phyloP scores from a whole-genome alignment of 495 filamentous ascomycete species.

The Achaetomiella virescens region DNA sequence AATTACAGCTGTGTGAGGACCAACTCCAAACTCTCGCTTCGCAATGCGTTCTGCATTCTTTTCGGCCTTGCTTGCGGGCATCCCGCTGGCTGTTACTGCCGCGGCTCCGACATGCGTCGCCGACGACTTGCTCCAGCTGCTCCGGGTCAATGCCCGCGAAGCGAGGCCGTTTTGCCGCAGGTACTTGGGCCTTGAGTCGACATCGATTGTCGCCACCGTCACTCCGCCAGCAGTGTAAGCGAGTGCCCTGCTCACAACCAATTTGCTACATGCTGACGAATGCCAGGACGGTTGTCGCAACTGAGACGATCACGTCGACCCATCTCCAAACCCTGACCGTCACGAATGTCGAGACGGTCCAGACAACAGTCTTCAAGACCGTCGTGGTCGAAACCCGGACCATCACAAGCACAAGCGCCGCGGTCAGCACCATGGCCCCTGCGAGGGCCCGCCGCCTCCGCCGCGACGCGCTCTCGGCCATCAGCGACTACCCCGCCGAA shows the following conservation, averaged over 20 bases:
- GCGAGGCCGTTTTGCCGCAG: not conserved
- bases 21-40: not conserved
- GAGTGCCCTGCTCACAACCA: not conserved
- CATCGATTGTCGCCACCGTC: not conserved
- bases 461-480: no score
- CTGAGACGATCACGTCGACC: not conserved
- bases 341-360: not conserved
- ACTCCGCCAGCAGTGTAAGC: not conserved
- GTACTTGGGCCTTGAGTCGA: not conserved
- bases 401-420: not conserved
- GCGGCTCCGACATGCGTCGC: not conserved
- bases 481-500: no score
- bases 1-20: no score
- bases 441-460: no score
- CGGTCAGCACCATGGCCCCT: not conserved
- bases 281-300: not conserved
- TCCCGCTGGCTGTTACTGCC: not conserved
- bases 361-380: not conserved
- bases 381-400: not conserved
- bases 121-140: not conserved
- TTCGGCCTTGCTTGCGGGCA: not conserved
- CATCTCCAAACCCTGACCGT: not conserved
- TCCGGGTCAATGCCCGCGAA: not conserved
- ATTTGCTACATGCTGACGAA: not conserved
- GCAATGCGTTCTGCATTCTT: not conserved